These are phyloP conservation scores for Schizosaccharomyces lindneri DNA, from an alignment of 805 yeast species.

Conservation along the genomic window DNA sequence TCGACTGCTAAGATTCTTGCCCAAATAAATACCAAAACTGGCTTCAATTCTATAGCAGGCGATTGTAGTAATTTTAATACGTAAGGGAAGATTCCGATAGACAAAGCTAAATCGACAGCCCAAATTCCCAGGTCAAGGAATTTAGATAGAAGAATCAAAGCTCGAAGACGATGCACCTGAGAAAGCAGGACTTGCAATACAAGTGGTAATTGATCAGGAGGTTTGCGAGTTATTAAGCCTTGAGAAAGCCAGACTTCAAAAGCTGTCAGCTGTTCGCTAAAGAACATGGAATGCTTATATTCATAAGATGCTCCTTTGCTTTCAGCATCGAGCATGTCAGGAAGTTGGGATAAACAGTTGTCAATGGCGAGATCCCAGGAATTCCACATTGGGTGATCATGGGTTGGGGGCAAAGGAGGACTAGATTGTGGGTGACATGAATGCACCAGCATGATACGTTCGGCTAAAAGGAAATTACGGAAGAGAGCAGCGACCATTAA, in stretches of 20 bases:
- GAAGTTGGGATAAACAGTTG: slow-evolving; percentile 45
- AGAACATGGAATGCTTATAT: slow-evolving; percentile 77
- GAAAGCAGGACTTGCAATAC: slow-evolving; percentile 78
- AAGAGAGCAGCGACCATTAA: slow-evolving; percentile 89
- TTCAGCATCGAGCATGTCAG: slow-evolving; percentile 14
- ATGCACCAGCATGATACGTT: slow-evolving; percentile 74
- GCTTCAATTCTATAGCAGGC: slow-evolving; percentile 86
- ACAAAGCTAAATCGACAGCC: slow-evolving; percentile 81
- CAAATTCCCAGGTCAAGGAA: slow-evolving; percentile 89
- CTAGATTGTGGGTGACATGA: slow-evolving; percentile 88
- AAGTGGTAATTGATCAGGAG: slow-evolving; percentile 89
- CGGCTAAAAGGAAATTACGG: slow-evolving; percentile 76
- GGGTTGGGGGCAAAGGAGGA: slow-evolving; percentile 69
- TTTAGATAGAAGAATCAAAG: slow-evolving; percentile 56
- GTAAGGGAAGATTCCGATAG: slow-evolving; percentile 90
- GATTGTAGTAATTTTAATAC: slow-evolving; percentile 72
- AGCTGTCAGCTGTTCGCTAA: slow-evolving; percentile 88
- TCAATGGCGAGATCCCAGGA: slow-evolving; percentile 95
- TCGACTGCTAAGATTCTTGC: slow-evolving; percentile 94
- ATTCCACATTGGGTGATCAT: slow-evolving; percentile 85
- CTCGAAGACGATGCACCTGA: slow-evolving; percentile 80
- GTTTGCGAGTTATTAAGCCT: slow-evolving; percentile 56
- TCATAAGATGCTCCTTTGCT: slow-evolving; percentile 18
- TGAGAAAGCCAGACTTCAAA: slow-evolving; percentile 89
- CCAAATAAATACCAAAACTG: slow-evolving; percentile 89